Conservation (phyloP, 2,329 filamentous ascomycete species). For the Biscogniauxia sp. region DNA sequence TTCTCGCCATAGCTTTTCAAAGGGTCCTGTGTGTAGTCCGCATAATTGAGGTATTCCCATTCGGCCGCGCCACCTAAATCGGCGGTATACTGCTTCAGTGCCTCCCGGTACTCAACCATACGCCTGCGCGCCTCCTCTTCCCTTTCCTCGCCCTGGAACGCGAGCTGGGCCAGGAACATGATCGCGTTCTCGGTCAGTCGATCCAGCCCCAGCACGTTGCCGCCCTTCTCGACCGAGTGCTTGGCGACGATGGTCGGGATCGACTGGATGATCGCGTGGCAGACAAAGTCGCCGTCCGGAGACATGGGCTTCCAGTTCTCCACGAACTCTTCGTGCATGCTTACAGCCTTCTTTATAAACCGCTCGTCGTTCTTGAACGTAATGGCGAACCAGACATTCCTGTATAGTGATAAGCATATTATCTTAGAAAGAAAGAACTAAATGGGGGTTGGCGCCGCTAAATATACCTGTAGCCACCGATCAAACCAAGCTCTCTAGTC, state of each 20-base stretch:
- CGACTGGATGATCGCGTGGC: constrained; percentile 35
- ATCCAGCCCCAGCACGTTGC: constrained; percentile 40
- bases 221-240: constrained; percentile 35
- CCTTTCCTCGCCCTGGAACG: not conserved
- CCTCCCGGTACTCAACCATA: not conserved
- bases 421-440: not conserved
- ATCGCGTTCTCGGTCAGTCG: constrained; percentile 31
- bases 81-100: not conserved
- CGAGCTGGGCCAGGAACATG: constrained; percentile 27
- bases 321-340: constrained; percentile 39
- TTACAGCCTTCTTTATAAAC: constrained; percentile 36
- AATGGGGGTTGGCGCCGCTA: not conserved
- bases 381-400: constrained; percentile 16
- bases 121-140: not conserved
- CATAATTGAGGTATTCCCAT: not conserved
- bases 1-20: not conserved
- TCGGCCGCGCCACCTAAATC: not conserved
- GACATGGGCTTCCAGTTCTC: constrained; percentile 29
- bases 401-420: not conserved
- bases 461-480: not conserved
- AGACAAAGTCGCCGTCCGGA: constrained; percentile 31
- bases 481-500: constrained; percentile 9
- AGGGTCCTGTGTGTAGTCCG: not conserved
- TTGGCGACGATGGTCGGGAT: constrained; percentile 37
- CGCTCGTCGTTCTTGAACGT: constrained; percentile 17